Evolutionary conservation across 441 rosid genomes (phyloP), one percentile per base, ranked within the genome.

Genomic region (Croton setiger): DNA sequence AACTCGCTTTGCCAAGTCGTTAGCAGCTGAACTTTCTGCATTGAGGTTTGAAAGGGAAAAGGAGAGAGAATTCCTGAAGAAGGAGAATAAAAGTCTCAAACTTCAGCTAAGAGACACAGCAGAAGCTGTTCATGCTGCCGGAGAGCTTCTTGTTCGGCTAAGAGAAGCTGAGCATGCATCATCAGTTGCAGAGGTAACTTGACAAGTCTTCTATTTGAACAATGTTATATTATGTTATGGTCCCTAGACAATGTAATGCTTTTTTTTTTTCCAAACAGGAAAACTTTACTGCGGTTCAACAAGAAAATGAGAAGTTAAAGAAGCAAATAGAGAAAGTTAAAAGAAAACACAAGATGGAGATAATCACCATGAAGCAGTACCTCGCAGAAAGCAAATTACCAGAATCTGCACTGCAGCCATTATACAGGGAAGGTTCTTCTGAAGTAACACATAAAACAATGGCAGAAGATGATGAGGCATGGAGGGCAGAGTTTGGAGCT

Each of bases 51-150:
- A 88, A 74, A 85, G 85, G 79, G 97, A 88, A 66, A 83, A 79
- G 80, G 98, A 91, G 76, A 88, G 85, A 36, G 86, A 91, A 49
- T 62, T 80, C 55, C 37, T 92, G 82, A 88, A 81, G 67, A 94
- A 78, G 80, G 98, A 91, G 74, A 94, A 94, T 74, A 74, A 78
- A 69, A 87, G 82, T 75, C 96, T 91, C 43, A 90, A 80, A 78
- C 75, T 80, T 76, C 98, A 94, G 81, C 83, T 91, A 31, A 82
- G 95, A 61, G 89, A 93, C 83, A 93, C 96, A 43, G 98, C 97
- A 48, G 97, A 93, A 77, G 98, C 97, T 58, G 98, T 93, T 73
- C 98, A 91, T 77, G 90, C 96, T 60, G 96, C 98, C n/a, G 97
- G 98, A 74, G 98, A 93, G 76, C 88, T 93, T 37, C 97, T 93